Percentiles rank a stretch among this genome's conserved stretches.
Conservation (phyloP, 1,284 basidiomycete genomes). For the Neonothopanus nambi region DNA sequence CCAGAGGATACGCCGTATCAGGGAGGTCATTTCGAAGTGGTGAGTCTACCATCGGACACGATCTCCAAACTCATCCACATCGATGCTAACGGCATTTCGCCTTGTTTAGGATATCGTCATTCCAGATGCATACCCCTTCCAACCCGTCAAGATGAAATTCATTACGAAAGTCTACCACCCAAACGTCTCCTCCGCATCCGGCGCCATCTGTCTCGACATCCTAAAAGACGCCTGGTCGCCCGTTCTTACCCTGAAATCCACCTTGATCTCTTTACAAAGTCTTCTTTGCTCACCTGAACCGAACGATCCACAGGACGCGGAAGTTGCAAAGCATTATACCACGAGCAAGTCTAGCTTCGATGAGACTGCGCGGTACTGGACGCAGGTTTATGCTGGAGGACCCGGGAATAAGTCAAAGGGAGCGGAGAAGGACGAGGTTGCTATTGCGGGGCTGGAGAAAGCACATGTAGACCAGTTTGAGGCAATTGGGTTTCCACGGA, state of each 20-base stretch:
- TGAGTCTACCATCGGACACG: slow-evolving; percentile 41
- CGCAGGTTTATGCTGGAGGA: slow-evolving; percentile 83
- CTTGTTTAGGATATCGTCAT: slow-evolving; percentile 86
- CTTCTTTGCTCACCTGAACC: slow-evolving; percentile 97
- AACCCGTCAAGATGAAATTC: slow-evolving; percentile 99
- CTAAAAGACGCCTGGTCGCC: slow-evolving; percentile 92
- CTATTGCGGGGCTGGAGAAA: slow-evolving; percentile 72
- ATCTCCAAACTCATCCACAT: background rate
- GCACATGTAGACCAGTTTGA: slow-evolving; percentile 78
- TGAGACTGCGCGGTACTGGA: slow-evolving; percentile 94
- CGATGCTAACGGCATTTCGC: slow-evolving; percentile 4
- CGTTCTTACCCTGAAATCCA: slow-evolving; percentile 95
- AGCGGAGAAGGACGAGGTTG: slow-evolving; percentile 58
- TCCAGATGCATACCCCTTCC: slow-evolving; percentile 93
- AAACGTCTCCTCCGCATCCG: slow-evolving; percentile 93
- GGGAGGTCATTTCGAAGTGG: slow-evolving; percentile 91
- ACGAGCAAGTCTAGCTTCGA: slow-evolving; percentile 88
- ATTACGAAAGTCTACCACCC: slow-evolving; percentile 97
- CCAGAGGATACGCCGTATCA: slow-evolving; percentile 94
- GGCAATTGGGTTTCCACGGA: slow-evolving; percentile 68
- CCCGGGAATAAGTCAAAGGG: slow-evolving; percentile 42
- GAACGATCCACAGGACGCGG: slow-evolving; percentile 96
- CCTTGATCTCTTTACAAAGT: slow-evolving; percentile 93
- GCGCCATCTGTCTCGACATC: slow-evolving; percentile 82
- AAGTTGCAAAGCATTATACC: slow-evolving; percentile 96